These are phyloP conservation scores for Detonula confervacea DNA, from an alignment of 352 stramenopile species.

Conservation along the genomic window DNA sequence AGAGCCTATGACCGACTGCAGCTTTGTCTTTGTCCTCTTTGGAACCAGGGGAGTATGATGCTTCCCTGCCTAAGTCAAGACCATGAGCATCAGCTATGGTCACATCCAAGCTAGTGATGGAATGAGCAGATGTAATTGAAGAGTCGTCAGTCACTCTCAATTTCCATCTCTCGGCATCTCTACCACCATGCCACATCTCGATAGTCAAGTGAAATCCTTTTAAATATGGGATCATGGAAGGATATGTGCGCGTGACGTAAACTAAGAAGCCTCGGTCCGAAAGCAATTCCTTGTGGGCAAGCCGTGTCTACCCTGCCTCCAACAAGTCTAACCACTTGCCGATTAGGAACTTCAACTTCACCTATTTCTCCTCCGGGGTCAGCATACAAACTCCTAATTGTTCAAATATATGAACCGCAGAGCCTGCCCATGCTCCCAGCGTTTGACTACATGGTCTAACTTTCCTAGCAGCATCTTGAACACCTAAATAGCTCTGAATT, in stretches of 20 bases:
- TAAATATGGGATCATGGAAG: slow-evolving; percentile 59
- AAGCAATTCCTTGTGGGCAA: slow-evolving; percentile 41
- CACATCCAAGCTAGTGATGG: slow-evolving; percentile 17
- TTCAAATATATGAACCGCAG: slow-evolving; percentile 25
- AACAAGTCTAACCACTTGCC: not conserved
- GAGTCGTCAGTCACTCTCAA: slow-evolving; percentile 25
- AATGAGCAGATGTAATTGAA: not conserved
- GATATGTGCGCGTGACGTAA: slow-evolving; percentile 60
- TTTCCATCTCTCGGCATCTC: slow-evolving; percentile 26
- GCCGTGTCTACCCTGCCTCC: not conserved
- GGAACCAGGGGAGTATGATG: no score
- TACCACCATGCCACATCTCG: slow-evolving; percentile 43
- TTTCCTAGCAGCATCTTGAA: slow-evolving; percentile 66
- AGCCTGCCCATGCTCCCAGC: slow-evolving; percentile 62
- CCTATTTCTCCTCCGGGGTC: slow-evolving; percentile 55
- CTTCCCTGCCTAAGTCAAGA: no score
- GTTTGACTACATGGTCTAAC: slow-evolving; percentile 14
- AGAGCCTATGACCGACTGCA: no score
- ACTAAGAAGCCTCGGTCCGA: slow-evolving; percentile 61
- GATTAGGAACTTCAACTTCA: slow-evolving; percentile 35
- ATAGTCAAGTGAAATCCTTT: slow-evolving; percentile 67
- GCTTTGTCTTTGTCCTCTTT: no score
- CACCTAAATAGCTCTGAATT: slow-evolving; percentile 28
- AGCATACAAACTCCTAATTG: slow-evolving; percentile 17
- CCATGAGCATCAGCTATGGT: slow-evolving; percentile 4